These are phyloP conservation scores for Trametes cubensis DNA, from an alignment of 768 basidiomycete species.

Conservation along the genomic window DNA sequence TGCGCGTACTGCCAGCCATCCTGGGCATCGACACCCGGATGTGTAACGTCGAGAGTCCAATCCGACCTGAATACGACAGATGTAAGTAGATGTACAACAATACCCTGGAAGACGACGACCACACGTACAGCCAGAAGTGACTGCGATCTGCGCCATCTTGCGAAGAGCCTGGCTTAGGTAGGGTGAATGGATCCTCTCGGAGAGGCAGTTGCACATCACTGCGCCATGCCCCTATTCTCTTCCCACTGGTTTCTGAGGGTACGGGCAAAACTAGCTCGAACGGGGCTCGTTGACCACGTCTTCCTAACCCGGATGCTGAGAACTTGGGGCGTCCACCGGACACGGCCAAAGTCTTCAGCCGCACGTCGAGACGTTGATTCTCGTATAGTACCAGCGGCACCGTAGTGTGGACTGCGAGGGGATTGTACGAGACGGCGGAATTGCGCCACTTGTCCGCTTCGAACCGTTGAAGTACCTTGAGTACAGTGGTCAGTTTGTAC, in stretches of 20 bases:
- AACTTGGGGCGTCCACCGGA: constrained; percentile 80
- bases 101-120: constrained; percentile 1
- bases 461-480: constrained; percentile 74
- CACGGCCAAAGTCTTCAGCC: constrained; percentile 81
- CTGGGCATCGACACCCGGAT: constrained; percentile 76
- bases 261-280: constrained; percentile 73
- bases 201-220: constrained; percentile 79
- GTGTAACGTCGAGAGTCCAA: constrained; percentile 86
- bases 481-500: background rate
- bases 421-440: constrained; percentile 67
- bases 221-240: constrained; percentile 68
- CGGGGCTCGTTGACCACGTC: constrained; percentile 65
- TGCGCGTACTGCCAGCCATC: constrained; percentile 92
- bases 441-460: constrained; percentile 75
- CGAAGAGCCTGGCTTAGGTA: constrained; percentile 61
- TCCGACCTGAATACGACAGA: constrained; percentile 63
- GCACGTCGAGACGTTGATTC: constrained; percentile 82
- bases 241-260: constrained; percentile 55
- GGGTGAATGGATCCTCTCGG: constrained; percentile 69
- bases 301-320: constrained; percentile 78
- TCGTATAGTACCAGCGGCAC: constrained; percentile 87
- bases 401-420: constrained; percentile 80
- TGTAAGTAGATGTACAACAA: constrained; percentile 5
- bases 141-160: constrained; percentile 71
- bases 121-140: constrained; percentile 85